phyloP scores from a whole-genome alignment of 495 filamentous ascomycete species.

The Chaetomium tenue region DNA sequence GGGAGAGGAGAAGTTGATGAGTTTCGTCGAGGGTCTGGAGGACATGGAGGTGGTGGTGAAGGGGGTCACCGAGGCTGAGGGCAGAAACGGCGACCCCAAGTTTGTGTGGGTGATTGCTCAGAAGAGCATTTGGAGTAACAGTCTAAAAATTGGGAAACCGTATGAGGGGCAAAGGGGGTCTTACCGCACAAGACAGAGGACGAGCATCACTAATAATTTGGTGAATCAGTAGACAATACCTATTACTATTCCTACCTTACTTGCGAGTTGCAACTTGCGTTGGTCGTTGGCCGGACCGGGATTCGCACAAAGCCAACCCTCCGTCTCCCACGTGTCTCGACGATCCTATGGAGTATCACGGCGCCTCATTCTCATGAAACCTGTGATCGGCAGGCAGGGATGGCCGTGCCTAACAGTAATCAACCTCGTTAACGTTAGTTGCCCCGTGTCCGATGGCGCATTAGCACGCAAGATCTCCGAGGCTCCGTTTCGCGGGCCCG shows the following conservation, averaged over 20 bases:
- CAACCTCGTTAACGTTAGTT: no score
- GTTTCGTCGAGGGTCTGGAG: slow-evolving; percentile 20
- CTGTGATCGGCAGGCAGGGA: not conserved
- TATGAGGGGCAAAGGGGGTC: no score
- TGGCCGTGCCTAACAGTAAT: not conserved
- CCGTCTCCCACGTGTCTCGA: not conserved
- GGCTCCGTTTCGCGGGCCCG: not conserved
- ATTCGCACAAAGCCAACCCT: not conserved
- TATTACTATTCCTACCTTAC: no score
- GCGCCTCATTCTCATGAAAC: not conserved
- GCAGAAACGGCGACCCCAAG: slow-evolving; percentile 25
- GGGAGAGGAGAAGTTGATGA: slow-evolving; percentile 33
- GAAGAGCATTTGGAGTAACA: not conserved
- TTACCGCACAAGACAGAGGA: not conserved
- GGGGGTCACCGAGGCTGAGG: slow-evolving; percentile 19
- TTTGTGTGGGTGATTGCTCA: slow-evolving; percentile 40
- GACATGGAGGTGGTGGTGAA: slow-evolving; percentile 31
- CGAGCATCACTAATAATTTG: not conserved
- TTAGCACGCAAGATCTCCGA: not conserved
- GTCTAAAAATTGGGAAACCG: no score
- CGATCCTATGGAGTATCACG: not conserved
- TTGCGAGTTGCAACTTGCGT: no score
- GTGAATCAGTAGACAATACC: not conserved
- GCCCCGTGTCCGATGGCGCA: not conserved
- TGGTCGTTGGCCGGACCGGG: not conserved